phyloP scores from a whole-genome alignment of 805 yeast genomes.

The Kluyveromyces nonfermentans region DNA sequence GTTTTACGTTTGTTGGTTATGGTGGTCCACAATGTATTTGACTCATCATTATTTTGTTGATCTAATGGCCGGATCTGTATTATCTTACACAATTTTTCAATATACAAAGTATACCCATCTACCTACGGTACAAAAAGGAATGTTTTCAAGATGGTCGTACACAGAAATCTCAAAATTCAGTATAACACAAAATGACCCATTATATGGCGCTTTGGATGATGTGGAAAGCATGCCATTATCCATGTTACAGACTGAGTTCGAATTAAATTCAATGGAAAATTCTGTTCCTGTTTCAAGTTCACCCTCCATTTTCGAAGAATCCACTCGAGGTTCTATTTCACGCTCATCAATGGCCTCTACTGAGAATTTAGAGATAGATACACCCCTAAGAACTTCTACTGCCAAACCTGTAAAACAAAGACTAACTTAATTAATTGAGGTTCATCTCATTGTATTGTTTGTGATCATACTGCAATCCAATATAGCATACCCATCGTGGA shows the following conservation, averaged over 20 bases:
- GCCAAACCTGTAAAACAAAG: conserved; percentile 16
- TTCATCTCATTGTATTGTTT: not conserved
- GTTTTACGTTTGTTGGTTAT: conserved; percentile 79
- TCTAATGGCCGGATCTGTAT: conserved; percentile 85
- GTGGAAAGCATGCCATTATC: conserved; percentile 27
- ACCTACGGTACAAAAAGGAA: conserved; percentile 46
- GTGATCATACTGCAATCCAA: not conserved
- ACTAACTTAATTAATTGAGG: conserved; percentile 1
- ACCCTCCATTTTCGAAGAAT: conserved; percentile 28
- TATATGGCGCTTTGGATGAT: conserved; percentile 21
- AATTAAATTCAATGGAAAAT: conserved; percentile 19
- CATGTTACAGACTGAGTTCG: conserved; percentile 16
- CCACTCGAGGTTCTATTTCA: conserved; percentile 21
- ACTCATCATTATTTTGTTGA: conserved; percentile 96
- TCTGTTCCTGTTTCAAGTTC: conserved; percentile 11
- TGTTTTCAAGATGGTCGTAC: conserved; percentile 67
- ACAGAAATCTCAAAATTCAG: conserved; percentile 31
- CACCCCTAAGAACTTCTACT: conserved; percentile 10
- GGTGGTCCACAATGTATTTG: conserved; percentile 98
- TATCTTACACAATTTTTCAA: conserved; percentile 62
- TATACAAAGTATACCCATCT: conserved; percentile 58
- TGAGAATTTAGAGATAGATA: conserved; percentile 23
- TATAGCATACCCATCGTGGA: not conserved
- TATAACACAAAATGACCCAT: conserved; percentile 30
- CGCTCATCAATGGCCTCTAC: conserved; percentile 30